Evolutionary conservation across 2,329 filamentous ascomycete genomes (phyloP).

Genomic region (Claviceps digitariae): DNA sequence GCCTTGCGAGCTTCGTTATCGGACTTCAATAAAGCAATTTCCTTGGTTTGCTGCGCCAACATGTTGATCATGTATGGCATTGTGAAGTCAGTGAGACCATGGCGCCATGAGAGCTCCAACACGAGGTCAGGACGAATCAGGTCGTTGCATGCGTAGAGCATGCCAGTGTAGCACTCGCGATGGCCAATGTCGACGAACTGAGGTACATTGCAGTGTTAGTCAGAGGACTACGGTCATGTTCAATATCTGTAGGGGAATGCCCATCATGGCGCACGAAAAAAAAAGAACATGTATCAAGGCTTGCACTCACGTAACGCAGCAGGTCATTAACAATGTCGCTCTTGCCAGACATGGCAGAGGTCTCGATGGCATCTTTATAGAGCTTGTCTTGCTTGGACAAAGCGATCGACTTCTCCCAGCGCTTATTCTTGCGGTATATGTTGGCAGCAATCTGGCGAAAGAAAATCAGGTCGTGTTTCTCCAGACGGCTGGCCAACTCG

Average conservation of each 20-base stretch:
- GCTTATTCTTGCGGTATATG: constrained; percentile 99
- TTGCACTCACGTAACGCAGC: constrained; percentile 76
- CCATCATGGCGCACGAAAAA: too few relatives aligned
- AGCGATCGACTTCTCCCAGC: constrained; percentile 97
- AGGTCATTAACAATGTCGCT: constrained; percentile 88
- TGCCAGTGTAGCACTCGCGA: constrained; percentile 98
- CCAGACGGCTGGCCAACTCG: constrained; percentile 78
- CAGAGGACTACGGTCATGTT: too few relatives aligned
- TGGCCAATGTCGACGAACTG: constrained; percentile 98
- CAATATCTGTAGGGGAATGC: neutral
- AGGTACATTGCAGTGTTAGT: constrained; percentile 13
- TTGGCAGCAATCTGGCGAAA: constrained; percentile 97
- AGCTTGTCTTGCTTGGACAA: constrained; percentile 98
- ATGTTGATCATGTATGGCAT: constrained; percentile 99
- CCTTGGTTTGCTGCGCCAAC: constrained; percentile 76
- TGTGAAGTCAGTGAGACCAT: constrained; percentile 88
- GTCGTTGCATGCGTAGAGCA: constrained; percentile 98
- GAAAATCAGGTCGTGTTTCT: constrained; percentile 97
- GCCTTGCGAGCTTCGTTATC: constrained; percentile 93
- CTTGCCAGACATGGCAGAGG: constrained; percentile 83
- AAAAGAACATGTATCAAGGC: neutral
- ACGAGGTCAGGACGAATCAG: constrained; percentile 87
- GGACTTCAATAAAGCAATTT: constrained; percentile 73
- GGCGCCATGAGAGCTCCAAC: constrained; percentile 92
- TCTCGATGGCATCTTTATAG: constrained; percentile 99